These are phyloP conservation scores for Rhodotorula taiwanensis DNA, from an alignment of 768 basidiomycete species.

Conservation along the genomic window DNA sequence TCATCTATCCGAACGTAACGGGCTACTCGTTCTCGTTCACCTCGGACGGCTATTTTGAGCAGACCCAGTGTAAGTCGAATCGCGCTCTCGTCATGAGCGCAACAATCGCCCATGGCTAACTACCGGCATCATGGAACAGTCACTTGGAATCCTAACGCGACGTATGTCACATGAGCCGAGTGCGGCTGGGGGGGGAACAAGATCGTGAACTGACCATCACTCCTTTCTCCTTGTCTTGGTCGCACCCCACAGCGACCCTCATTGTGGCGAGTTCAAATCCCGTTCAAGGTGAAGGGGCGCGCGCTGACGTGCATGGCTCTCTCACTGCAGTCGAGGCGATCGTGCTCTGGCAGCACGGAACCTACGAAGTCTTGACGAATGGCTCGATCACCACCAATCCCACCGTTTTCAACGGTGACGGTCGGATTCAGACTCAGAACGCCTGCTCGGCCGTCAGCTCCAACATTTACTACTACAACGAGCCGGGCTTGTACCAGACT, in stretches of 20 bases:
- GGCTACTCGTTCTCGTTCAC: constrained; percentile 57
- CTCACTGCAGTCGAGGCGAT: constrained; percentile 49
- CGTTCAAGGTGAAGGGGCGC: not conserved
- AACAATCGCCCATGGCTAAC: not conserved
- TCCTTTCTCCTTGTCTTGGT: constrained; percentile 46
- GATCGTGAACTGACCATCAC: no score
- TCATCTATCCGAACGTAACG: constrained; percentile 72
- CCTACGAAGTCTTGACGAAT: constrained; percentile 58
- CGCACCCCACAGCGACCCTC: constrained; percentile 49
- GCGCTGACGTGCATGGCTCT: not conserved
- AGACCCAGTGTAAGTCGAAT: constrained; percentile 79
- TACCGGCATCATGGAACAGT: not conserved
- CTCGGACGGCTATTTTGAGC: constrained; percentile 68
- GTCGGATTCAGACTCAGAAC: constrained; percentile 65
- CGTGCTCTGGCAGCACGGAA: constrained; percentile 82
- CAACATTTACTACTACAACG: constrained; percentile 72
- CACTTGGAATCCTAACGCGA: constrained; percentile 33
- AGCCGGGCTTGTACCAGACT: constrained; percentile 56
- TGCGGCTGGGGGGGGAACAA: no score
- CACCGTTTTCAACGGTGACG: constrained; percentile 57
- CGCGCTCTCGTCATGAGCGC: no score
- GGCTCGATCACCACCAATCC: constrained; percentile 71
- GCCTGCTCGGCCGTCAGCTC: constrained; percentile 79
- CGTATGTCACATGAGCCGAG: not conserved
- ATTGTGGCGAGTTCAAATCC: constrained; percentile 58